Conservation (phyloP, 345 rosid species). For the Zanthoxylum bungeanum region DNA sequence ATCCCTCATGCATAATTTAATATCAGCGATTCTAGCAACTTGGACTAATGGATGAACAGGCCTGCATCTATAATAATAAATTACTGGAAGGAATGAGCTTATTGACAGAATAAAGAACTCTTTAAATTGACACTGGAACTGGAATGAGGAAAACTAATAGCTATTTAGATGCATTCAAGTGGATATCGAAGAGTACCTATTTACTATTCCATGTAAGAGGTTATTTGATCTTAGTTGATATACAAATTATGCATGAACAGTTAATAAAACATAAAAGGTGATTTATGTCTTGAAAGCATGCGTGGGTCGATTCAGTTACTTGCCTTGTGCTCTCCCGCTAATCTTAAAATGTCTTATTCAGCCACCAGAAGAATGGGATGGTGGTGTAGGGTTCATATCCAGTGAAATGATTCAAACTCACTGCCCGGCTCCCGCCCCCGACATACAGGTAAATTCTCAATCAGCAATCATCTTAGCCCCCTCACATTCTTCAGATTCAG, state of each 20-base stretch:
- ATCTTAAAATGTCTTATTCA: constrained; percentile 15
- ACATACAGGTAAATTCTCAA: constrained; percentile 37
- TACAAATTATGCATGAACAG: neutral
- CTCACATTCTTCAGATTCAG: neutral
- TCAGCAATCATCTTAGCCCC: neutral
- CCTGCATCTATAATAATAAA: neutral
- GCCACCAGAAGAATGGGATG: constrained; percentile 60
- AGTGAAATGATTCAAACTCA: constrained; percentile 58
- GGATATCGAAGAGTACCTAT: neutral
- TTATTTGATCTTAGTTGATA: neutral
- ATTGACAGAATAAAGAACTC: neutral
- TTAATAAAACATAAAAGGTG: neutral
- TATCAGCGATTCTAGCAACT: neutral
- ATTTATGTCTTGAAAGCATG: neutral
- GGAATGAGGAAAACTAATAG: neutral
- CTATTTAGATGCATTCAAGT: neutral
- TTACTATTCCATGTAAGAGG: neutral
- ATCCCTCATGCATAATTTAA: neutral
- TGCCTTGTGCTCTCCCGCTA: neutral
- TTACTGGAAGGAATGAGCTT: neutral
- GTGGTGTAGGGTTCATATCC: constrained; percentile 56
- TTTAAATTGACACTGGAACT: neutral
- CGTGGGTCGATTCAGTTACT: neutral
- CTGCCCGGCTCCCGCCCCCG: constrained; percentile 57
- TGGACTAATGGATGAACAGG: neutral